Percentiles rank a stretch among this genome's conserved stretches.
Evolutionary conservation across 768 basidiomycete genomes (phyloP).

Genomic region (Tricholoma terreum): DNA sequence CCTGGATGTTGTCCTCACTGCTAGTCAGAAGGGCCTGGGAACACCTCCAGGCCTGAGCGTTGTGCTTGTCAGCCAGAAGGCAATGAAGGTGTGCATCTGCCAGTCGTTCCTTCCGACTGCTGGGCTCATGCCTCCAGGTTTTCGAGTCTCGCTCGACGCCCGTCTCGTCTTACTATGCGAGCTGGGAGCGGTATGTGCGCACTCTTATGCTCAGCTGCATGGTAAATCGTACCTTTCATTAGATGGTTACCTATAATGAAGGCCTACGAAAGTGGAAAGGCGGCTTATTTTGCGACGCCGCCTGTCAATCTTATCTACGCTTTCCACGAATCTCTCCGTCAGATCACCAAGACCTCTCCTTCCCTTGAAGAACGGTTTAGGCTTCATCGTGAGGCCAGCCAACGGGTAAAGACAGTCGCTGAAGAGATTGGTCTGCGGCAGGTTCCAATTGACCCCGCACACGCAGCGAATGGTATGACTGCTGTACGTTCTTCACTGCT

Average conservation of each 20-base stretch:
- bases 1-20: conserved; percentile 83
- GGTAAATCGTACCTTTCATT: background rate
- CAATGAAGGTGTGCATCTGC: conserved; percentile 53
- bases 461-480: conserved; percentile 93
- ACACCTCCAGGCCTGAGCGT: conserved; percentile 92
- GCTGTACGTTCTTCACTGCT: conserved; percentile 47
- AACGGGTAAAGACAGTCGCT: conserved; percentile 66
- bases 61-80: conserved; percentile 74
- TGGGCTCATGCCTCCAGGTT: conserved; percentile 33
- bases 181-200: conserved; percentile 70
- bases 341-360: conserved; percentile 60
- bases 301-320: conserved; percentile 95
- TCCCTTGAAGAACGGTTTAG: conserved; percentile 78
- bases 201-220: background rate
- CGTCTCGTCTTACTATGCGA: conserved; percentile 78
- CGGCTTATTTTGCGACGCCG: conserved; percentile 93
- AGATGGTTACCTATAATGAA: conserved; percentile 95
- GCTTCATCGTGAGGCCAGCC: conserved; percentile 66
- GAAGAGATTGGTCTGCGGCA: conserved; percentile 67
- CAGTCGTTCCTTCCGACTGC: background rate
- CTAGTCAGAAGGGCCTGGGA: conserved; percentile 90
- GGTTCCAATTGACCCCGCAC: conserved; percentile 57
- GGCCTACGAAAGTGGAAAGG: conserved; percentile 77
- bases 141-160: conserved; percentile 62
- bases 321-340: conserved; percentile 73